These are phyloP conservation scores for Diaporthe eres DNA, from an alignment of 2,329 filamentous ascomycete genomes.

Conservation along the genomic window DNA sequence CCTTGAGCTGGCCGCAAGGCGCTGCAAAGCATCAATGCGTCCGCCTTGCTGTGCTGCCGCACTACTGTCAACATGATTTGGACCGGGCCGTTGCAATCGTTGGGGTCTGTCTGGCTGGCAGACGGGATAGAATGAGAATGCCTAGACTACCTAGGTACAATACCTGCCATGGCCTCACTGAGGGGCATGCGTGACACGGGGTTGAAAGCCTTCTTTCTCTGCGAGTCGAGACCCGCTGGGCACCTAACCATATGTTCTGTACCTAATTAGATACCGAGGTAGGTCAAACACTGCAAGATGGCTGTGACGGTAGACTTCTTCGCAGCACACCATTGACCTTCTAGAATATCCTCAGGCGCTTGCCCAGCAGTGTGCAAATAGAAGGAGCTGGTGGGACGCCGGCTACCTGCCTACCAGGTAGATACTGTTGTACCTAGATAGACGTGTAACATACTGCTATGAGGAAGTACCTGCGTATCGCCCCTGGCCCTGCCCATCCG, in stretches of 20 bases:
- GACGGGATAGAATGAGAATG: not conserved
- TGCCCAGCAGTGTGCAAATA: not conserved
- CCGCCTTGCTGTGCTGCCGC: slow-evolving; percentile 13
- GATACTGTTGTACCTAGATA: not conserved
- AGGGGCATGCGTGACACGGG: not conserved
- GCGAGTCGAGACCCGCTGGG: not conserved
- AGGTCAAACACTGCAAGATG: too few relatives aligned
- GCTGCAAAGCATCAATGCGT: slow-evolving; percentile 26
- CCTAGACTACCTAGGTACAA: not conserved
- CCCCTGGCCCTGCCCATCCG: not conserved
- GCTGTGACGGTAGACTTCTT: not conserved
- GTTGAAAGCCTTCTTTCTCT: not conserved
- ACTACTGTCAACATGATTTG: not conserved
- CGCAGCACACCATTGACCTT: not conserved
- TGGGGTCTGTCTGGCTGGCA: not conserved
- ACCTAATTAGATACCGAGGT: too few relatives aligned
- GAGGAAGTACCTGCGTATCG: not conserved
- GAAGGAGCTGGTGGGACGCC: not conserved
- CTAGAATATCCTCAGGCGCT: not conserved
- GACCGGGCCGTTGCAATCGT: not conserved
- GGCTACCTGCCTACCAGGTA: not conserved
- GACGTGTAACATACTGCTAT: not conserved
- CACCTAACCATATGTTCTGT: too few relatives aligned
- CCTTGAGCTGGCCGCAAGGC: slow-evolving; percentile 16
- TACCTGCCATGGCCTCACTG: not conserved